A percentile compares a stretch with the other conserved stretches of the same genome.
Conservation (phyloP, 2,329 filamentous ascomycete species). For the Alternaria sp. region DNA sequence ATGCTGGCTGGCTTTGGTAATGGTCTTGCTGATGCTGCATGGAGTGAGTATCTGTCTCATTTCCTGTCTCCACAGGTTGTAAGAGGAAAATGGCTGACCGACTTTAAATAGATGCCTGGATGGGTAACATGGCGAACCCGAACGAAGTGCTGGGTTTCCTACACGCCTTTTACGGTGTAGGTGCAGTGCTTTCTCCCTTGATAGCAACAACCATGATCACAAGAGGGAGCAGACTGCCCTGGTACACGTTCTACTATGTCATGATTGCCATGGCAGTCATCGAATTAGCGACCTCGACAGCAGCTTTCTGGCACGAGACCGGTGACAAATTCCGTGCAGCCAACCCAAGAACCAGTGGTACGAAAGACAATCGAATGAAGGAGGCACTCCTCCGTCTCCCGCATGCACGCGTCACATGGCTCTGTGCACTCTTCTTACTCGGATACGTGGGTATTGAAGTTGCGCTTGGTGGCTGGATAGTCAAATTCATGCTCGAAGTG, state of each 20-base stretch:
- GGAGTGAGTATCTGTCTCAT: conserved; percentile 36
- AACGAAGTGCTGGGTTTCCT: conserved; percentile 79
- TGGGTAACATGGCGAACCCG: conserved; percentile 75
- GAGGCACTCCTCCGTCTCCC: conserved; percentile 59
- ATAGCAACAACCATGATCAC: conserved; percentile 78
- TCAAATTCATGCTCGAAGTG: conserved; percentile 81
- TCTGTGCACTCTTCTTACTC: conserved; percentile 77
- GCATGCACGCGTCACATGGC: conserved; percentile 70
- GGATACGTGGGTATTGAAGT: conserved; percentile 83
- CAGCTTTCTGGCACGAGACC: conserved; percentile 71
- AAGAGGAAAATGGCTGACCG: background rate
- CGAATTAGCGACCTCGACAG: conserved; percentile 62
- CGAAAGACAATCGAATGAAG: conserved; percentile 59
- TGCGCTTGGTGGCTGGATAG: conserved; percentile 80
- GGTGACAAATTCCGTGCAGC: conserved; percentile 64
- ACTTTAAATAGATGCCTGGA: conserved; percentile 55
- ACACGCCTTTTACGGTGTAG: conserved; percentile 75
- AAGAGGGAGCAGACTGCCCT: conserved; percentile 62
- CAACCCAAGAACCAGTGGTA: conserved; percentile 55
- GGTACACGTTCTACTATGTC: conserved; percentile 80
- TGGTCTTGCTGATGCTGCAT: conserved; percentile 70
- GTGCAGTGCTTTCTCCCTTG: conserved; percentile 73
- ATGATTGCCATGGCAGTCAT: conserved; percentile 69
- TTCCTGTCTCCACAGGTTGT: background rate
- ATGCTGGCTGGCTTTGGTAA: conserved; percentile 75